Base-by-base conservation (phyloP, 306 rosid genomes). In the Carpinus viminea region DNA sequence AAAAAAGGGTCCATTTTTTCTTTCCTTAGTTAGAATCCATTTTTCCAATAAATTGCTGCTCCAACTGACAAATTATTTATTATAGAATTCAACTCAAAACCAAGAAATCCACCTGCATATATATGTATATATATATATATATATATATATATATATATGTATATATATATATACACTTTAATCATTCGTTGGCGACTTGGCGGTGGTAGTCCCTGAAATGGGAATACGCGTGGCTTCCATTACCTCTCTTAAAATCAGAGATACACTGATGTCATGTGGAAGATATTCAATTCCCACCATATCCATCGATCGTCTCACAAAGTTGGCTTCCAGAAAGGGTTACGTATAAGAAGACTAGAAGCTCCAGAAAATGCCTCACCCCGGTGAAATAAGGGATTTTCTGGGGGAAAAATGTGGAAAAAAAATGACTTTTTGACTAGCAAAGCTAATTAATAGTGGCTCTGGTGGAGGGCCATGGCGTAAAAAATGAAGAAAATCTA, bases 191-290 rank as follows among this genome's bases (percentile, higher is more conserved):
- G 26, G 26, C 26, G 26, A 1, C 26, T 24, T 24, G 26, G 26
- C 26, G 26, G 26, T 21, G 17, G 54, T 5, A 21, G 36, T 7
- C 61, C 18, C 28, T 8, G 20, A 68, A 59, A 79, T 80, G 83
- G 79, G 26, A 80, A 28, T 68, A 74, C 76, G 47, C 76, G 76
- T 74, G 83, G 75, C 57, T 5, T 26, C 79, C 83, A 68, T 57
- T 41, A 60, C 17, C 7, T 31, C 12, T 52, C 60, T 10, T 24
- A 36, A 12, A 54, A 13, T 73, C 38, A 79, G 2, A 2, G 65
- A 71, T 16, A 56, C 28, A 12, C 70, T 17, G 72, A 66, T 41
- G 26, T 24, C 26, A 24, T 24, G 12, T 70, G 50, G 81, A 51
- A 60, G 65, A 72, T 62, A 36, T 38, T 51, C 2, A 31, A 31